These are phyloP conservation scores for Butyriboletus appendiculatus DNA, from an alignment of 1,284 basidiomycete genomes.

Conservation along the genomic window DNA sequence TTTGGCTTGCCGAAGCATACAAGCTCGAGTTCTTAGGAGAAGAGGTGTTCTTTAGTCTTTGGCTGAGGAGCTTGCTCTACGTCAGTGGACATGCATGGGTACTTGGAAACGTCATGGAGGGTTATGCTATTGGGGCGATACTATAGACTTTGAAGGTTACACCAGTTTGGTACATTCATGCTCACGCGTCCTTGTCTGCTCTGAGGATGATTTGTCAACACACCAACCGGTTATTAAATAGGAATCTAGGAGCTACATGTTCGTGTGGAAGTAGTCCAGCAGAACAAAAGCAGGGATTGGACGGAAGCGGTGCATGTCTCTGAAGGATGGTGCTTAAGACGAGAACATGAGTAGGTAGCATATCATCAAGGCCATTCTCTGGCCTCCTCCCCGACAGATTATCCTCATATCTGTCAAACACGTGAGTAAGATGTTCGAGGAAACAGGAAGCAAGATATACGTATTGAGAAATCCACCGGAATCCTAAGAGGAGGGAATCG, in stretches of 20 bases:
- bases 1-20: slow-evolving; percentile 89
- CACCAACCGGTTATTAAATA: slow-evolving; percentile 19
- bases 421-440: slow-evolving; percentile 12
- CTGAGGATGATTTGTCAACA: not conserved
- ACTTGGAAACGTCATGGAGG: slow-evolving; percentile 60
- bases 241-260: slow-evolving; percentile 24
- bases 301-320: slow-evolving; percentile 11
- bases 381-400: slow-evolving; percentile 1
- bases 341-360: slow-evolving; percentile 24
- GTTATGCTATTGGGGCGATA: slow-evolving; percentile 38
- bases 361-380: slow-evolving; percentile 18
- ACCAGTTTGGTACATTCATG: not conserved
- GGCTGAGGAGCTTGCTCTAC: slow-evolving; percentile 78
- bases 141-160: not conserved
- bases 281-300: slow-evolving; percentile 20
- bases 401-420: slow-evolving; percentile 30
- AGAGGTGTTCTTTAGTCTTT: slow-evolving; percentile 72
- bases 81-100: slow-evolving; percentile 79
- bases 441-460: slow-evolving; percentile 42
- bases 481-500: slow-evolving; percentile 48
- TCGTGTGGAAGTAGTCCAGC: slow-evolving; percentile 9
- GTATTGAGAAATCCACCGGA: slow-evolving; percentile 99
- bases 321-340: slow-evolving; percentile 8
- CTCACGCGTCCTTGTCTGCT: not conserved
- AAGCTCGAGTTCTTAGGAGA: slow-evolving; percentile 85